A percentile compares a stretch with the other conserved stretches of the same genome.
phyloP scores from a whole-genome alignment of 352 stramenopile species.

The Hyaloperonospora brassicae region DNA sequence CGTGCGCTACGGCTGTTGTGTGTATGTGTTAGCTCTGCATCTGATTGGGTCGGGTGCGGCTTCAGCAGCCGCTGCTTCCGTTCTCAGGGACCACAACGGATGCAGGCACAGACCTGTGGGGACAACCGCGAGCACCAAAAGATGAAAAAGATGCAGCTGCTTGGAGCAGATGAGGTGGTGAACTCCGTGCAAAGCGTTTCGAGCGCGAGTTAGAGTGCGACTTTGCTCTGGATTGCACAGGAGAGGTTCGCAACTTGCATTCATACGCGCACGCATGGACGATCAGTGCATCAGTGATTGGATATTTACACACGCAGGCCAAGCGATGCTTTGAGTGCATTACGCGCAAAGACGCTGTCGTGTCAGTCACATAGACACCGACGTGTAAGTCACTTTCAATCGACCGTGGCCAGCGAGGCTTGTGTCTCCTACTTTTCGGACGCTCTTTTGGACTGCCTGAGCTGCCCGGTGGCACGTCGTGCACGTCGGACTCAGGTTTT shows the following conservation, averaged over 20 bases:
- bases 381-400: constrained; percentile 29
- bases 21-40: background rate
- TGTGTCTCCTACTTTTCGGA: constrained; percentile 44
- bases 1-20: constrained; percentile 14
- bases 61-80: background rate
- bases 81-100: constrained; percentile 1
- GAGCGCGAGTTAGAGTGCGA: constrained; percentile 70
- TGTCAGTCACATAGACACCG: constrained; percentile 57
- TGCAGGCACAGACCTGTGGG: constrained; percentile 54
- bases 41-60: background rate
- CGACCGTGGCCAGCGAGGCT: constrained; percentile 22
- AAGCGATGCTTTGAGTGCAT: constrained; percentile 60
- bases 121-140: constrained; percentile 66
- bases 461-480: constrained; percentile 43
- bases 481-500: constrained; percentile 40
- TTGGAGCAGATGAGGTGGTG: constrained; percentile 63
- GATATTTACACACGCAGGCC: constrained; percentile 19
- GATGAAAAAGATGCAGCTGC: constrained; percentile 48
- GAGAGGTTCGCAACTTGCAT: constrained; percentile 34
- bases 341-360: constrained; percentile 39
- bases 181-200: constrained; percentile 64
- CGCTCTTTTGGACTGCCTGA: constrained; percentile 50
- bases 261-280: background rate
- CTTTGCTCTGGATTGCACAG: constrained; percentile 69
- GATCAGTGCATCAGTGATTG: background rate